Conservation (phyloP, 2,329 filamentous ascomycete species). For the Phialophora verrucosa region DNA sequence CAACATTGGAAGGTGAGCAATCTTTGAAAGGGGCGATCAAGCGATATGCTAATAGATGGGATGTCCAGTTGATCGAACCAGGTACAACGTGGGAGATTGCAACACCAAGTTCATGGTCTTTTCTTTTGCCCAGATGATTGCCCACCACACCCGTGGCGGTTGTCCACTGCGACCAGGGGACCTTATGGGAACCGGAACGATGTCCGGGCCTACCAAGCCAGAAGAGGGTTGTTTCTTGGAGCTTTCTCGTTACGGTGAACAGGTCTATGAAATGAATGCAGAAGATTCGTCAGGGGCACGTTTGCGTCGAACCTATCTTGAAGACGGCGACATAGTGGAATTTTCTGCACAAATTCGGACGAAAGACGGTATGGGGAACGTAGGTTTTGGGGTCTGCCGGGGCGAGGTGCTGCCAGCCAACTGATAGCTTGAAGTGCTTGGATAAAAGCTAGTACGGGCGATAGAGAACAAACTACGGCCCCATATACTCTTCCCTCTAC, state of each 20-base stretch:
- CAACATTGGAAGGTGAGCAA: slow-evolving; percentile 20
- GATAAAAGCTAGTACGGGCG: neutral
- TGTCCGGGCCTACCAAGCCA: slow-evolving; percentile 63
- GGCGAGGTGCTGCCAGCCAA: slow-evolving; percentile 63
- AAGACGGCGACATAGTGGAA: slow-evolving; percentile 73
- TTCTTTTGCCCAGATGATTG: slow-evolving; percentile 81
- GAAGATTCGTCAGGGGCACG: neutral
- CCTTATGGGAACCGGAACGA: slow-evolving; percentile 77
- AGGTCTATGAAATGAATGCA: neutral
- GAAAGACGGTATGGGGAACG: slow-evolving; percentile 65
- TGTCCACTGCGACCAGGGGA: slow-evolving; percentile 76
- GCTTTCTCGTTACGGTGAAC: slow-evolving; percentile 56
- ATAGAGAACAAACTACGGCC: too few relatives aligned
- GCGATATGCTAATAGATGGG: neutral
- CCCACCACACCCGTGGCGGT: slow-evolving; percentile 76
- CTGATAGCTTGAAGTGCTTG: slow-evolving; percentile 1
- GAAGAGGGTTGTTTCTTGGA: slow-evolving; percentile 73
- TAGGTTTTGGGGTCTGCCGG: slow-evolving; percentile 77
- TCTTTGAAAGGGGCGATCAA: too few relatives aligned
- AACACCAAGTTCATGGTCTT: slow-evolving; percentile 72
- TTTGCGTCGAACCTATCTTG: slow-evolving; percentile 68
- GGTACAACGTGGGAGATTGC: slow-evolving; percentile 57
- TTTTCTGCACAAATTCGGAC: slow-evolving; percentile 61
- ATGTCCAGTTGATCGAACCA: slow-evolving; percentile 8
- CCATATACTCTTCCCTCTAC: too few relatives aligned